Evolutionary conservation across 495 filamentous ascomycete species (phyloP).

Genomic region (Aspergillus bertholletiae): DNA sequence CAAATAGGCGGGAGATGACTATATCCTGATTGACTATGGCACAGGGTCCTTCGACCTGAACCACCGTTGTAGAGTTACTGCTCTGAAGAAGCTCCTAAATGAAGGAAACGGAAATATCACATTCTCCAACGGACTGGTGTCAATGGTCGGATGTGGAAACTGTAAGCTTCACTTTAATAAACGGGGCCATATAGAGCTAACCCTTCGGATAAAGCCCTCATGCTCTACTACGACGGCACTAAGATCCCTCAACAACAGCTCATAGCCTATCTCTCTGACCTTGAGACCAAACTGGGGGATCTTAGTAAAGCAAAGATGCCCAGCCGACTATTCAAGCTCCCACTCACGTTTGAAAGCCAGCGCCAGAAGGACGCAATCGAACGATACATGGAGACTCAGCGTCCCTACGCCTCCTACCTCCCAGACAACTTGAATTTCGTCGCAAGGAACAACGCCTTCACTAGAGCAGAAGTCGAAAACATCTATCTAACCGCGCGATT

Average conservation of each 20-base stretch:
- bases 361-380: constrained; percentile 45
- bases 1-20: constrained; percentile 49
- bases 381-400: constrained; percentile 56
- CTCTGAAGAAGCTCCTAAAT: constrained; percentile 38
- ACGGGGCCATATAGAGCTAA: not conserved
- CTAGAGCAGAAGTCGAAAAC: constrained; percentile 38
- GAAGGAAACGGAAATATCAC: constrained; percentile 24
- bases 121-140: constrained; percentile 37
- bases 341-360: constrained; percentile 50
- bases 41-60: constrained; percentile 46
- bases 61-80: constrained; percentile 46
- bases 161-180: constrained; percentile 17
- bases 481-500: constrained; percentile 46
- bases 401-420: constrained; percentile 54
- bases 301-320: constrained; percentile 44
- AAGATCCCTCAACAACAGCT: constrained; percentile 32
- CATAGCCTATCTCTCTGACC: constrained; percentile 23
- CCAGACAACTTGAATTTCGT: constrained; percentile 57
- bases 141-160: constrained; percentile 47
- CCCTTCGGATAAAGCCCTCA: constrained; percentile 27
- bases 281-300: constrained; percentile 31
- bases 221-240: constrained; percentile 45
- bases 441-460: constrained; percentile 55
- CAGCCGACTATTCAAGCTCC: constrained; percentile 49
- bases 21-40: constrained; percentile 53